Evolutionary conservation across 108 stramenopile genomes (phyloP), one percentile per base, ranked within the genome.

Genomic region (Nannochloropsis oceanica): DNA sequence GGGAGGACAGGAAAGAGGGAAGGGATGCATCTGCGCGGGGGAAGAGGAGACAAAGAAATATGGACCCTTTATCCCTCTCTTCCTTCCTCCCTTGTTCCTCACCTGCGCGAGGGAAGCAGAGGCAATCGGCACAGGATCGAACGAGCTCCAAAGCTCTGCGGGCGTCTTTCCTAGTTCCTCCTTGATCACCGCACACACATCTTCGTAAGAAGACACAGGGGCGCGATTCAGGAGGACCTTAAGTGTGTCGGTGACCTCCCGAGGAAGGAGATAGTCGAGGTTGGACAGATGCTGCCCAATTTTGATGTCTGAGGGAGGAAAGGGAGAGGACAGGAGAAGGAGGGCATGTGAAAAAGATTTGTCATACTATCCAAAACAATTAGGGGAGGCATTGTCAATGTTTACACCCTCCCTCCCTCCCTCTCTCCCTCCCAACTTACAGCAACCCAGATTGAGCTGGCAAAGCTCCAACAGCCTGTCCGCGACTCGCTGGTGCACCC

Each of bases 21-120:
- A 34, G 34, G 34, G 34, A 34, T 34, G 34, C 5, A 34, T 5
- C 34, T 34, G 34, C 34, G 34, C 34, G 34, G 5, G 34, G 34
- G 34, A 34, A 34, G 34, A 1, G 5, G 34, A 34, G 34, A 5
- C 34, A 34, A 34, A 34, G 34, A 34, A 34, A 34, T 5, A 34
- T 1, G 34, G 34, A 5, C 59, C 59, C 59, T 73, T 7, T 73
- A 2, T 22, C 59, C 59, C 59, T 22, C 59, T 8, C 59, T 73
- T 8, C 18, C 59, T 73, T 7, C n/a, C 59, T 73, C 59, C 59
- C 18, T 73, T 8, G 5, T 8, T 73, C 22, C 59, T 73, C 2
- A 97, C 96, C 86, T 98, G 97, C 3, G 97, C 97, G 25, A 98
- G 86, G 14, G 93, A 94, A 10, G 97, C 97, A 12, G 94, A 94